These are phyloP conservation scores for Amphirosellinia nigrospora DNA, from an alignment of 495 filamentous ascomycete genomes.

Conservation along the genomic window DNA sequence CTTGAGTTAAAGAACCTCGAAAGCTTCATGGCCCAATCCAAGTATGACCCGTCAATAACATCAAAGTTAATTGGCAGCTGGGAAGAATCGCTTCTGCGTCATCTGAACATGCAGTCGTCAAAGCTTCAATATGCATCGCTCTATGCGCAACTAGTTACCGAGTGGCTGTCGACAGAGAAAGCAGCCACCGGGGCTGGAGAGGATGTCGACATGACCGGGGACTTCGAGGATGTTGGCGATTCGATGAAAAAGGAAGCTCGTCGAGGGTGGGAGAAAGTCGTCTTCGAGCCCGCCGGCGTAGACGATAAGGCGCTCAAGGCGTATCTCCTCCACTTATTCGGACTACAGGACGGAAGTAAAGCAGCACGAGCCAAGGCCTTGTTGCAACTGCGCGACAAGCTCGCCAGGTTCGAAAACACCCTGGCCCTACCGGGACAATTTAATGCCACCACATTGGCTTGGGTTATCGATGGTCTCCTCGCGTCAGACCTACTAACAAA, in stretches of 20 bases:
- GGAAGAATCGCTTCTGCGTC: conserved; percentile 56
- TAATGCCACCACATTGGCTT: conserved; percentile 49
- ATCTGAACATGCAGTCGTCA: conserved; percentile 56
- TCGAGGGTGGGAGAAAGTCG: conserved; percentile 61
- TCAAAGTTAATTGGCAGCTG: conserved; percentile 51
- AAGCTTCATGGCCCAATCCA: conserved; percentile 62
- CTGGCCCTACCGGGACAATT: conserved; percentile 49
- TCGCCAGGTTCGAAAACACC: conserved; percentile 52
- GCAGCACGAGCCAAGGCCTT: conserved; percentile 46
- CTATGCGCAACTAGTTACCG: conserved; percentile 66
- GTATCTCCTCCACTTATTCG: conserved; percentile 62
- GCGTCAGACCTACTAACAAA: conserved; percentile 62
- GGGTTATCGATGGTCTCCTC: conserved; percentile 61
- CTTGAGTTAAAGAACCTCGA: conserved; percentile 53
- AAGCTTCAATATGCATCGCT: conserved; percentile 67
- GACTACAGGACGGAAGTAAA: conserved; percentile 40
- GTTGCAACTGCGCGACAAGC: conserved; percentile 48
- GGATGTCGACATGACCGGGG: conserved; percentile 40
- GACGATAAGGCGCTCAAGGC: conserved; percentile 51
- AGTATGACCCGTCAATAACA: conserved; percentile 63
- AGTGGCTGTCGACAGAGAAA: conserved; percentile 58
- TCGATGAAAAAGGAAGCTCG: conserved; percentile 56
- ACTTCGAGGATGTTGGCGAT: conserved; percentile 51
- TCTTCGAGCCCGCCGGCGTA: conserved; percentile 59
- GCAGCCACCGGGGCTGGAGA: conserved; percentile 25